Conservation (phyloP, 306 rosid genomes). For the Begonia loranthoides region DNA sequence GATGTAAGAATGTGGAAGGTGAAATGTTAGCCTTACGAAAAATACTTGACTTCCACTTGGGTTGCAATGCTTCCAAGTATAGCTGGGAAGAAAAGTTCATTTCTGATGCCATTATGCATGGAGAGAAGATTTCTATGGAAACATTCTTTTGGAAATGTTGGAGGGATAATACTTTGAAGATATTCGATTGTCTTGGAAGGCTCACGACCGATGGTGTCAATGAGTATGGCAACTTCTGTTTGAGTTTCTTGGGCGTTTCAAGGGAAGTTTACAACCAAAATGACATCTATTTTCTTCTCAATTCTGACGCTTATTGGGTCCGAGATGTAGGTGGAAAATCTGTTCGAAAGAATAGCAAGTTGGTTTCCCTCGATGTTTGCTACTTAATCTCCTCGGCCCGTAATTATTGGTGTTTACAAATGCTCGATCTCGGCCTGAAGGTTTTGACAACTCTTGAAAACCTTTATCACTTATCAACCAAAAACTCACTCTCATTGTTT, state of each 20-base stretch:
- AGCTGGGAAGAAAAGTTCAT: slow-evolving; percentile 23
- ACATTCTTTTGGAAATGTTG: slow-evolving; percentile 60
- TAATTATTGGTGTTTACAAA: slow-evolving; percentile 42
- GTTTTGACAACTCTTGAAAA: slow-evolving; percentile 35
- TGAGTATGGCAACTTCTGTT: slow-evolving; percentile 31
- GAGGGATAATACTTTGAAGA: slow-evolving; percentile 29
- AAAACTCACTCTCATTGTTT: slow-evolving; percentile 8
- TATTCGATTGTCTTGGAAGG: slow-evolving; percentile 25
- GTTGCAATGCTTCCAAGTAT: slow-evolving; percentile 17
- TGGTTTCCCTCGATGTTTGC: slow-evolving; percentile 22
- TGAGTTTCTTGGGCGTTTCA: slow-evolving; percentile 46
- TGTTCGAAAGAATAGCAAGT: slow-evolving; percentile 21
- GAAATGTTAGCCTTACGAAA: slow-evolving; percentile 43
- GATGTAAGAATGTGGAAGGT: slow-evolving; percentile 22
- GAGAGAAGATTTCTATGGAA: slow-evolving; percentile 31
- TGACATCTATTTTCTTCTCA: slow-evolving; percentile 24
- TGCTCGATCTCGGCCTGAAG: slow-evolving; percentile 28
- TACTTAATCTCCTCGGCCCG: slow-evolving; percentile 24
- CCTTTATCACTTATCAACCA: slow-evolving; percentile 15
- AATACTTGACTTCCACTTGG: slow-evolving; percentile 46
- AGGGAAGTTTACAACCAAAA: slow-evolving; percentile 12
- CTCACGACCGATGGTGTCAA: slow-evolving; percentile 17
- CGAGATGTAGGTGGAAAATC: slow-evolving; percentile 14
- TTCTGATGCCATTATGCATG: slow-evolving; percentile 14
- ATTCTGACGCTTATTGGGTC: slow-evolving; percentile 53